These are phyloP conservation scores for Clonostachys rosea DNA, from an alignment of 2,329 filamentous ascomycete species.

Conservation along the genomic window DNA sequence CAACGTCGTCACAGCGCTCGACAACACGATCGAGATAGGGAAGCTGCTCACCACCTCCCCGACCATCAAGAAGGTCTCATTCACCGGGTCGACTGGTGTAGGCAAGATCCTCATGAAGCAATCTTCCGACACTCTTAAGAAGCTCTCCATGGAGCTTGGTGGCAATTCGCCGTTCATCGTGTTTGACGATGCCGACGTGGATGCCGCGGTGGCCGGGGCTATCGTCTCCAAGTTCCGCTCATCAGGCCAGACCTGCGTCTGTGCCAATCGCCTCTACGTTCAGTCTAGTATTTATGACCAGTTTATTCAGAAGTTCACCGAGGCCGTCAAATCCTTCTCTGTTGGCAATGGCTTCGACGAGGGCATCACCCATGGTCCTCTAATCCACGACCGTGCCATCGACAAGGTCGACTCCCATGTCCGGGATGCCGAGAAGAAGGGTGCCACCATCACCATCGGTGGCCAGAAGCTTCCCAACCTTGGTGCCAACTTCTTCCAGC, in stretches of 20 bases:
- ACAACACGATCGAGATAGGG: constrained; percentile 79
- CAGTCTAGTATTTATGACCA: constrained; percentile 74
- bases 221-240: constrained; percentile 88
- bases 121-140: constrained; percentile 77
- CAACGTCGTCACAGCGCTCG: constrained; percentile 76
- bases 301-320: constrained; percentile 65
- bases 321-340: constrained; percentile 69
- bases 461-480: constrained; percentile 71
- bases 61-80: constrained; percentile 83
- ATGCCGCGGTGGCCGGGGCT: constrained; percentile 77
- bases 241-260: constrained; percentile 94
- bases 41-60: constrained; percentile 67
- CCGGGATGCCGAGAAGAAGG: constrained; percentile 71
- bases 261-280: constrained; percentile 78
- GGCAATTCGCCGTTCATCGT: constrained; percentile 97
- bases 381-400: constrained; percentile 81
- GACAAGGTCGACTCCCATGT: constrained; percentile 78
- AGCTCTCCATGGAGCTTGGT: constrained; percentile 81
- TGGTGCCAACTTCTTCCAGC: constrained; percentile 83
- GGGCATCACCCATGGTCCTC: constrained; percentile 71
- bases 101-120: constrained; percentile 85
- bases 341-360: constrained; percentile 71
- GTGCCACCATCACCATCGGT: constrained; percentile 69
- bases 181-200: constrained; percentile 90
- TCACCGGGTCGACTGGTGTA: constrained; percentile 75